Conservation (phyloP, 176 grass and related monocot genomes). For the Oryza rufipogon region DNA sequence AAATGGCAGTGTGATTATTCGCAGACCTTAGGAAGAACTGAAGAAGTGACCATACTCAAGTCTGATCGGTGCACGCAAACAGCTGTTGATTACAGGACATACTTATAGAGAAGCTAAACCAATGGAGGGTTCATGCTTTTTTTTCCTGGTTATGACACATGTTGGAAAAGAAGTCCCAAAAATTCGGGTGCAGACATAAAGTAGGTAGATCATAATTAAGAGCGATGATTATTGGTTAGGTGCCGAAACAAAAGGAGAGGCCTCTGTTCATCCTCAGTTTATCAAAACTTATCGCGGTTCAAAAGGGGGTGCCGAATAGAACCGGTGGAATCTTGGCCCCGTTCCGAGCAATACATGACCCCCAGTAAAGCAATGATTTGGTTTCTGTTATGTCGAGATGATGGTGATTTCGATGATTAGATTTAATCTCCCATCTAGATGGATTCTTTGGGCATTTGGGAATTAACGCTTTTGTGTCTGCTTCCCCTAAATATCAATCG, state of each 20-base stretch:
- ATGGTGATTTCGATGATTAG: background rate
- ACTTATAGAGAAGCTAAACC: slow-evolving; percentile 36
- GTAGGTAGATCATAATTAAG: background rate
- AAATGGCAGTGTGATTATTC: background rate
- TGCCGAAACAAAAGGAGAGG: slow-evolving; percentile 59
- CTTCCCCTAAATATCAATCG: background rate
- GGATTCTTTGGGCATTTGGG: slow-evolving; percentile 1
- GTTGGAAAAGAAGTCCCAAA: background rate
- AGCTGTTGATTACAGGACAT: background rate
- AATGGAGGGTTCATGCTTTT: background rate
- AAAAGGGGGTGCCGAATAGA: slow-evolving; percentile 21
- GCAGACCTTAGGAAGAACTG: slow-evolving; percentile 59
- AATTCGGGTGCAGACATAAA: slow-evolving; percentile 34
- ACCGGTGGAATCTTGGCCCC: slow-evolving; percentile 26
- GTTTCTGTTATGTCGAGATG: background rate
- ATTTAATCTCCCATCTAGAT: background rate
- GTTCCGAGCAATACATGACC: background rate
- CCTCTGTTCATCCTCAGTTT: slow-evolving; percentile 21
- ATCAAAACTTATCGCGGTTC: slow-evolving; percentile 38
- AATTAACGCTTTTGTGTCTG: slow-evolving; percentile 2
- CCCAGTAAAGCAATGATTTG: slow-evolving; percentile 14
- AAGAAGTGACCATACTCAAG: slow-evolving; percentile 45
- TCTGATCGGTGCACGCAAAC: background rate
- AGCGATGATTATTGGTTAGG: slow-evolving; percentile 38
- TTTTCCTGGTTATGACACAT: background rate